phyloP scores from a whole-genome alignment of 768 basidiomycete species.

The Amylocystis lapponica region DNA sequence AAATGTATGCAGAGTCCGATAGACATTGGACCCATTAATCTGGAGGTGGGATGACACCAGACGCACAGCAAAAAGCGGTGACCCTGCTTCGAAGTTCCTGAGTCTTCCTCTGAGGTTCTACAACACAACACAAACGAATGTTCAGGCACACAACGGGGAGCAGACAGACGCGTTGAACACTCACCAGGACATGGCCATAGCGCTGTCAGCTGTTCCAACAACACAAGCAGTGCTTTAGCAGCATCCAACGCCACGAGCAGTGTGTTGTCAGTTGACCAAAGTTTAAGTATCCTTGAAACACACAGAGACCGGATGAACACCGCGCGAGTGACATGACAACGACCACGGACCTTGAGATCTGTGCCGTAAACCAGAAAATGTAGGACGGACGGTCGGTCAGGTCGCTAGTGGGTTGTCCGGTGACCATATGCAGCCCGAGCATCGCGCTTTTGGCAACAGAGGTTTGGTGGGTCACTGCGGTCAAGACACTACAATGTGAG shows the following conservation, averaged over 20 bases:
- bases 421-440: conserved; percentile 53
- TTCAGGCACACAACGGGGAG: neutral
- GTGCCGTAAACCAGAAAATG: conserved; percentile 72
- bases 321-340: neutral
- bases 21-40: too few species aligned
- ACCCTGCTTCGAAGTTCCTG: too few species aligned
- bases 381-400: conserved; percentile 59
- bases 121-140: too few species aligned
- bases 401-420: conserved; percentile 41
- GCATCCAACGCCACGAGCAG: conserved; percentile 57
- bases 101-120: too few species aligned
- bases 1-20: too few species aligned
- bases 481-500: neutral
- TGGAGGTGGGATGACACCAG: too few species aligned
- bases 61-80: too few species aligned
- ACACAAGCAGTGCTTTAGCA: conserved; percentile 52
- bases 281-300: conserved; percentile 40
- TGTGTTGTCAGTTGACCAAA: conserved; percentile 59
- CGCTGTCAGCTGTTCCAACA: conserved; percentile 54
- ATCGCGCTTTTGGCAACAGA: conserved; percentile 55
- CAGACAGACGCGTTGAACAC: conserved; percentile 6
- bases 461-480: conserved; percentile 54
- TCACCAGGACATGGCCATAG: conserved; percentile 64
- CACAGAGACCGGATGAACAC: neutral
- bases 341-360: conserved; percentile 50